Evolutionary conservation across 1,284 basidiomycete species (phyloP).

Genomic region (Lentinula novae-zelandiae): DNA sequence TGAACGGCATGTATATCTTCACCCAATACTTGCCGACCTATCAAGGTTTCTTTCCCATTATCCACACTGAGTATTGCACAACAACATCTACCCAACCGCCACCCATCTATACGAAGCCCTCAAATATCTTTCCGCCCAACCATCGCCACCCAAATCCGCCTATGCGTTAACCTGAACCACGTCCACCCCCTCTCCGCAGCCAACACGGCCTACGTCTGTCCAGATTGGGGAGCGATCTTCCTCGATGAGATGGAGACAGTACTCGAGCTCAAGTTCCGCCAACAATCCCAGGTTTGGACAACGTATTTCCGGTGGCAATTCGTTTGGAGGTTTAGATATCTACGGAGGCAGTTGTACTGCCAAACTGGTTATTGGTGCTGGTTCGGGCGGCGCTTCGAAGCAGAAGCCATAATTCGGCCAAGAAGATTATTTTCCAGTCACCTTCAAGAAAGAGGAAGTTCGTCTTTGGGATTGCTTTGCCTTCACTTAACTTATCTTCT

Average conservation of each 20-base stretch:
- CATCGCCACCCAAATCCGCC: constrained; percentile 50
- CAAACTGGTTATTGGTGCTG: too few species aligned
- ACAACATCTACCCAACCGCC: constrained; percentile 54
- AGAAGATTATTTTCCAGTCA: too few species aligned
- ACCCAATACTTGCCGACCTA: constrained; percentile 26
- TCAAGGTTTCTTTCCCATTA: constrained; percentile 57
- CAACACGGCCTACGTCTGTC: constrained; percentile 27
- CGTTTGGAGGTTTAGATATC: too few species aligned
- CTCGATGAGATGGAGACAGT: constrained; percentile 39
- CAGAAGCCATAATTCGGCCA: too few species aligned
- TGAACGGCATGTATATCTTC: constrained; percentile 18
- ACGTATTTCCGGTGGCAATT: too few species aligned
- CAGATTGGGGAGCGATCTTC: constrained; percentile 52
- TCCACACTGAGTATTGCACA: constrained; percentile 48
- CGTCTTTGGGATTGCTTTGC: too few species aligned
- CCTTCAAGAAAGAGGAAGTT: too few species aligned
- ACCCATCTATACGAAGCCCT: constrained; percentile 65
- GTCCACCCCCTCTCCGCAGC: constrained; percentile 45
- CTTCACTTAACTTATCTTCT: too few species aligned
- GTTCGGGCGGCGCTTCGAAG: too few species aligned
- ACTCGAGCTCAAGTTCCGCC: constrained; percentile 38
- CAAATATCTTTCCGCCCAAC: constrained; percentile 54
- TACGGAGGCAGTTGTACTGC: too few species aligned
- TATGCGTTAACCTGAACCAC: constrained; percentile 38
- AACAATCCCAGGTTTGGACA: constrained; percentile 23